These are phyloP conservation scores for Potentilla sterilis DNA, from an alignment of 306 rosid species.

Conservation along the genomic window DNA sequence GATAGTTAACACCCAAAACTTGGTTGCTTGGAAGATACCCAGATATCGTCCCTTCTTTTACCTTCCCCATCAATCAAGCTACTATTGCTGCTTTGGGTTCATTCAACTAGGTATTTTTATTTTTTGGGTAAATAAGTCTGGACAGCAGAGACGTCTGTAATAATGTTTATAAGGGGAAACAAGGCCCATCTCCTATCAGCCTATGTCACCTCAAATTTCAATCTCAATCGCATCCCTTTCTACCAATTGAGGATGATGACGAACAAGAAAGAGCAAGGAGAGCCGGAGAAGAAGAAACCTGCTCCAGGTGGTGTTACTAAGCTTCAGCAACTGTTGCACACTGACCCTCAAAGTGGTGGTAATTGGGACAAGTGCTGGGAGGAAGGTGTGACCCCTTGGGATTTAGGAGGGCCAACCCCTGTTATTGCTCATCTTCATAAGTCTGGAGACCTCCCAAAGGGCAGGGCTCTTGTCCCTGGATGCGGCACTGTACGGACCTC, in stretches of 20 bases:
- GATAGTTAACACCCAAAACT: slow-evolving; percentile 63
- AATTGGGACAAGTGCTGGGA: slow-evolving; percentile 45
- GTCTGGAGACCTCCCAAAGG: slow-evolving; percentile 34
- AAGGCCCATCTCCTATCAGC: no score
- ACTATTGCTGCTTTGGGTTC: no score
- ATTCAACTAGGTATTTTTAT: no score
- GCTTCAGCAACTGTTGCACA: slow-evolving; percentile 15
- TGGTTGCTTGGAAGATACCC: slow-evolving; percentile 54
- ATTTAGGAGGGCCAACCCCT: slow-evolving; percentile 38
- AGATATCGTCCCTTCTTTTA: slow-evolving; percentile 56
- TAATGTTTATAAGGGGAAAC: no score
- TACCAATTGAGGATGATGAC: background rate
- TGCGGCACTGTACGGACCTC: slow-evolving; percentile 46
- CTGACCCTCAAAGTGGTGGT: slow-evolving; percentile 17
- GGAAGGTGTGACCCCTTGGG: slow-evolving; percentile 46
- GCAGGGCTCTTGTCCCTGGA: slow-evolving; percentile 41
- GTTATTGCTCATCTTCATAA: slow-evolving; percentile 33
- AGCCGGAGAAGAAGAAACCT: background rate
- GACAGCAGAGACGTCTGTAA: no score
- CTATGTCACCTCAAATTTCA: no score
- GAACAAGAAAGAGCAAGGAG: background rate
- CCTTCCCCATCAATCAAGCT: slow-evolving; percentile 39
- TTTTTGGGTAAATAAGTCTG: no score
- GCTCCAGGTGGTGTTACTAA: background rate
- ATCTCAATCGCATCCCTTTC: no score